Evolutionary conservation across 176 grass and related monocot genomes (phyloP), one percentile per base, ranked within the genome.

Genomic region (Musa beccarii): DNA sequence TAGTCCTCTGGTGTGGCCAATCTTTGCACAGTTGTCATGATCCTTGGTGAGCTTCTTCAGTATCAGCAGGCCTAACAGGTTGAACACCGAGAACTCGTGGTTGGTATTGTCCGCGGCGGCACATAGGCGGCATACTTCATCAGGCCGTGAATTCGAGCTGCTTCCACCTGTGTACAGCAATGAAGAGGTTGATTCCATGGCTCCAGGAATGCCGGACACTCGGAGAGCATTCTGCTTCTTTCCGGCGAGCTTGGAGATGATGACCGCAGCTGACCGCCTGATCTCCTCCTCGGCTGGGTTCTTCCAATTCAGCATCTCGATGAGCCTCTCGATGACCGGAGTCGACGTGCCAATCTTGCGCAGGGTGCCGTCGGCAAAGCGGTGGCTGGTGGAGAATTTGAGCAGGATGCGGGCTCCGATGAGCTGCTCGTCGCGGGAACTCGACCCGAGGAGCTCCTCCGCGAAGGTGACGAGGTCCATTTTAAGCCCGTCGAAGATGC

Each of bases 281-380:
- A 87, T 75, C 22, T 80, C 64, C 8, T 52, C 22, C 29, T 87
- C 80, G 1, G 53, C 49, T 10, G 22, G 53, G 43, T 71, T 79
- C 74, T 83, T 87, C 85, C 85, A 87, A 49, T 69, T 87, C 7
- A 87, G 71, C 85, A 87, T 87, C 71, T 87, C 85, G 13, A 87
- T 54, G 61, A 87, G 63, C 53, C 80, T 54, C 76, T 80, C 80
- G 21, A 83, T 87, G 23, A 54, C 57, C 43, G 73, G 66, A 43
- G 22, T 71, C 11, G 76, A 80, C 17, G 80, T 87, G 1, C 80
- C 80, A 5, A 87, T 43, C 70, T 83, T 87, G 29, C 71, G 85
- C 11, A 83, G 72, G 16, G 85, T 80, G 25, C 67, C 69, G 9
- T 49, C 22, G 3, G 80, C 14, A 24, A 83, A 87, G 56, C 62